Base-by-base conservation (phyloP, 352 stramenopile genomes). In the Blastocystis sp. region DNA sequence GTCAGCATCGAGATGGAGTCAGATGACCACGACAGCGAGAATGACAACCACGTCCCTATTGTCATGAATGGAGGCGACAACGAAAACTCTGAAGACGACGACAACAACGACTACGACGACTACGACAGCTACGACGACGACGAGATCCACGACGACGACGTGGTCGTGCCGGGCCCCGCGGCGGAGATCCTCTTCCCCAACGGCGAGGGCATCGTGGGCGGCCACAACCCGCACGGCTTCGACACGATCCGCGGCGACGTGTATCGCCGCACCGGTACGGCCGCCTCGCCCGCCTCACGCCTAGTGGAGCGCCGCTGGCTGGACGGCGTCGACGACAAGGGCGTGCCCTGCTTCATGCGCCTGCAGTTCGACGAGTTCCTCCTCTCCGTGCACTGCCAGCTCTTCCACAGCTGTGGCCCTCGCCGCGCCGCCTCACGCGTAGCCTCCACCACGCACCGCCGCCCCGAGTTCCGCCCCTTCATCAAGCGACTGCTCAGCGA, bases 391-490 rank as follows among this genome's bases (percentile, higher is more conserved):
- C 70, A 81, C 28, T 81, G 70, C 59, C 70, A 81, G 19, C 43
- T 81, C 38, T 81, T 81, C 34, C 70, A 81, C 54, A 40, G 24
- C 38, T 43, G 70, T 81, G 43, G 4, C 7, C 11, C 59, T 62
- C 65, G 1, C 1, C 1, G 21, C 11, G 45, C 70, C 34, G 9
- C 40, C 3, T 81, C 40, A 57, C 14, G 2, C 19, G 34, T 65
- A 81, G 70, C 70, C 10, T 81, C 70, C 2, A 42, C 43, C 38
- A 81, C 61, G 59, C 57, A 62, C 28, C 43, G 65, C 2, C 42
- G 24, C n/a, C 70, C 70, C 28, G 7, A 63, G 19, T 81, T 81
- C 59, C 2, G 24, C 3, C 11, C 65, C 14, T 81, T 42, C 34
- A n/a, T 81, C 6, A 48, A 28, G n/a, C 24, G 21, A 4, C 11